Base-by-base conservation (phyloP, 2,329 filamentous ascomycete genomes). In the Exophiala lecanii-corni region DNA sequence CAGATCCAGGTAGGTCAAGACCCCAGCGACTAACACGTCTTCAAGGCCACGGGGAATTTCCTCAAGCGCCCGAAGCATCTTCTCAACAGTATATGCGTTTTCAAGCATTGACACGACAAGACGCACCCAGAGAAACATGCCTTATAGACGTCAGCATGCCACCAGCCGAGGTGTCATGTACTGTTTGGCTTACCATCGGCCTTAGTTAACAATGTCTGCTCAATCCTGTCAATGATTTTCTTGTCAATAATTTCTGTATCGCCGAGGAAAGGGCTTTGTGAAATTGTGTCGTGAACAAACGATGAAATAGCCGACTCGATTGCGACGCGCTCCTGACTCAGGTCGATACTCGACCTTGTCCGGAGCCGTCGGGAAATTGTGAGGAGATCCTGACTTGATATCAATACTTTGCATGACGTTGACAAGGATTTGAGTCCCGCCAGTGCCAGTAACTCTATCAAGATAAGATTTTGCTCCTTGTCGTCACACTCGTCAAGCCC, bases 261-360 rank as follows among this genome's bases (percentile, higher is more conserved):
- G n/a, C 25, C 9, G 25, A 28, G 25, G 25, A 28, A n/a, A n/a
- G 25, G 25, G 25, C 25, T 28, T n/a, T 28, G 25, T 28, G 25
- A 9, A 28, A 28, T 28, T n/a, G 25, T 28, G 25, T 9, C 25
- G 25, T 28, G 25, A 28, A 28, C 25, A 28, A 28, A 28, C 9
- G 25, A 28, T 28, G 25, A 28, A 28, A 28, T 28, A 28, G 25
- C 25, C 25, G 25, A 28, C 25, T 28, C 25, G 25, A 28, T 28
- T 9, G 25, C 25, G 25, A 28, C 25, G 25, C 25, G 25, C 25
- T 28, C 25, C 25, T 28, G 25, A n/a, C 25, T 28, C 25, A 28
- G 25, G 25, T 28, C 25, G 25, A 28, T 28, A n/a, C 25, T 28
- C 9, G 25, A 28, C 25, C 25, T 28, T 28, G 25, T 28, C 9